phyloP scores from a whole-genome alignment of 2,329 filamentous ascomycete species.

The Elsinoe fawcettii region DNA sequence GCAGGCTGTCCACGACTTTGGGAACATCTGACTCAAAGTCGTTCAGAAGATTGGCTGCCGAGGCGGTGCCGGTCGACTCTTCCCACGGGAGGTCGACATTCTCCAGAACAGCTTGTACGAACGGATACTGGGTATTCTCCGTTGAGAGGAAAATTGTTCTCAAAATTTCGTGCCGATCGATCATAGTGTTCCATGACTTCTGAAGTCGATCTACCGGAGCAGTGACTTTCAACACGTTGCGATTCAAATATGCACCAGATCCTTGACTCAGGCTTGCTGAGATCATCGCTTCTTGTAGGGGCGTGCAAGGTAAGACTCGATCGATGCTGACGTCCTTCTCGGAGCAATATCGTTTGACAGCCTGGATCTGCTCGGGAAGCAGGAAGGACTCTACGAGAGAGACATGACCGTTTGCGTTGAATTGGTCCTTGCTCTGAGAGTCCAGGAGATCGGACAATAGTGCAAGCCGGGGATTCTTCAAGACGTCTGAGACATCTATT shows the following conservation, averaged over 20 bases:
- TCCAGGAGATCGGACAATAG: constrained; percentile 44
- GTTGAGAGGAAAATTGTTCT: constrained; percentile 68
- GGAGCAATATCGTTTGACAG: constrained; percentile 15
- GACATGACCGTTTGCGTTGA: neutral
- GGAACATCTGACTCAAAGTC: neutral
- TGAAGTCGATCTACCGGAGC: constrained; percentile 46
- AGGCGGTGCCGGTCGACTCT: constrained; percentile 22
- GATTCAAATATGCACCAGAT: constrained; percentile 61
- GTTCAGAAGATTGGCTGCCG: neutral
- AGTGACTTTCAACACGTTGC: constrained; percentile 55
- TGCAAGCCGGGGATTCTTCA: constrained; percentile 60
- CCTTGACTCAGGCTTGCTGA: constrained; percentile 44
- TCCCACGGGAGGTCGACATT: constrained; percentile 39
- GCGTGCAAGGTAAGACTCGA: constrained; percentile 69
- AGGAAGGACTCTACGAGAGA: constrained; percentile 14
- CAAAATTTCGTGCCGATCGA: constrained; percentile 64
- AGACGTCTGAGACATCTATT: constrained; percentile 59
- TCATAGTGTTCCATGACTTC: constrained; percentile 55
- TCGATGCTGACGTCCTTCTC: constrained; percentile 35
- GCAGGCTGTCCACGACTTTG: neutral
- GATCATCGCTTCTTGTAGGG: constrained; percentile 83
- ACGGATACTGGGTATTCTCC: constrained; percentile 51
- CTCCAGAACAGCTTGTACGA: constrained; percentile 63
- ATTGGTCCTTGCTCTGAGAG: constrained; percentile 21
- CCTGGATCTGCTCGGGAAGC: neutral